Evolutionary conservation across 1,139 yeast species (phyloP).

Genomic region (Suhomyces anneliseae): DNA sequence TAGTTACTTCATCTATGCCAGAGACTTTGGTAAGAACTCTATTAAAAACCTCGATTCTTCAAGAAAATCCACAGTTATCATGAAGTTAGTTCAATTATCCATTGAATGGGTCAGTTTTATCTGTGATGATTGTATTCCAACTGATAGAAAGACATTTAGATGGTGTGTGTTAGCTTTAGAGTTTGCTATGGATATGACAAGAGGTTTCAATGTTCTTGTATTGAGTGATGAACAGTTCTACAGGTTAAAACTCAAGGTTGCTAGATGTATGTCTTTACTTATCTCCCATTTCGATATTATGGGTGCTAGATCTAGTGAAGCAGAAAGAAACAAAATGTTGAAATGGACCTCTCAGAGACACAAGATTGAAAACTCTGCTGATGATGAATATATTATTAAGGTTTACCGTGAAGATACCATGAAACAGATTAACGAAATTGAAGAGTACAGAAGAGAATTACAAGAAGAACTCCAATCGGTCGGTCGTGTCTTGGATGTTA

Average conservation of each 20-base stretch:
- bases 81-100: constrained; percentile 71
- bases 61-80: constrained; percentile 67
- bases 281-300: constrained; percentile 96
- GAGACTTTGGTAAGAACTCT: constrained; percentile 81
- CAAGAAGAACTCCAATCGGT: constrained; percentile 55
- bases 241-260: constrained; percentile 75
- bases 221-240: constrained; percentile 76
- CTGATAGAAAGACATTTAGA: constrained; percentile 85
- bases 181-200: constrained; percentile 93
- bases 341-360: constrained; percentile 53
- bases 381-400: constrained; percentile 59
- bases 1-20: constrained; percentile 72
- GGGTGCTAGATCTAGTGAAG: constrained; percentile 95
- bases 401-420: constrained; percentile 60
- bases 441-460: constrained; percentile 51
- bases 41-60: constrained; percentile 63
- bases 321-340: constrained; percentile 58
- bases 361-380: constrained; percentile 51
- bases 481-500: constrained; percentile 87
- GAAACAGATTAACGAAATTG: constrained; percentile 60
- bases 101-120: constrained; percentile 92
- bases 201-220: constrained; percentile 85
- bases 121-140: constrained; percentile 92
- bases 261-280: constrained; percentile 89
- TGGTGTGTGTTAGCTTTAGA: constrained; percentile 97